Percentiles rank a stretch among this genome's conserved stretches.
Conservation (phyloP, 2,329 filamentous ascomycete genomes). For the Hymenoscyphus fructigenus region DNA sequence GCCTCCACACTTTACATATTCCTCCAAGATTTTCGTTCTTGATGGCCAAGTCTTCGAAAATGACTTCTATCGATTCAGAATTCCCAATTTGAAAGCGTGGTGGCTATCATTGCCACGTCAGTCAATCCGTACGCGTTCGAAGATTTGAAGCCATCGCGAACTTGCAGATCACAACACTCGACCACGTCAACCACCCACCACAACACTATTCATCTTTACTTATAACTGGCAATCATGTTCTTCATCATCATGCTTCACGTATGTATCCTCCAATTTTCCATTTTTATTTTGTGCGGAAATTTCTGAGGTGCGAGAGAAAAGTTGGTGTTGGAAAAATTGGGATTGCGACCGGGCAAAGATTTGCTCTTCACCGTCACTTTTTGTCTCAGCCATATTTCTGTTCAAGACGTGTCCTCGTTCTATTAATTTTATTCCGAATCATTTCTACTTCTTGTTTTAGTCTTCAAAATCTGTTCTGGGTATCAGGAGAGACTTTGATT, state of each 20-base stretch:
- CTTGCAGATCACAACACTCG: conserved; percentile 16
- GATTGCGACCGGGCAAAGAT: conserved; percentile 15
- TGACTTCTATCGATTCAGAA: not conserved
- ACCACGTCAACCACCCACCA: conserved; percentile 15
- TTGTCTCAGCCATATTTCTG: not conserved
- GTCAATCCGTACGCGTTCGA: conserved; percentile 8
- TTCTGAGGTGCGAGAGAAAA: conserved; percentile 18
- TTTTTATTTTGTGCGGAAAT: conserved; percentile 10
- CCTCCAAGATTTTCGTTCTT: not conserved
- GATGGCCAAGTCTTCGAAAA: not conserved
- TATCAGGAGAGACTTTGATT: not conserved
- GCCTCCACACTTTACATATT: conserved; percentile 2
- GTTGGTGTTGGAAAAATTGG: conserved; percentile 12
- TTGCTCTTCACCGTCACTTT: not conserved
- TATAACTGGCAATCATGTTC: not conserved
- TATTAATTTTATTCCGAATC: not conserved
- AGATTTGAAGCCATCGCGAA: conserved; percentile 30
- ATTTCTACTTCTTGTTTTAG: not conserved
- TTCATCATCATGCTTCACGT: conserved; percentile 8
- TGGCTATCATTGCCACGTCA: conserved; percentile 7
- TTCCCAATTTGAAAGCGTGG: conserved; percentile 6
- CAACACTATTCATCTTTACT: conserved; percentile 17
- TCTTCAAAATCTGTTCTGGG: not conserved
- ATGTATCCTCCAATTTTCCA: conserved; percentile 9
- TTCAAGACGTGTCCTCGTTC: not conserved